These are phyloP conservation scores for Phialophora expanda DNA, from an alignment of 2,329 filamentous ascomycete genomes.

Conservation along the genomic window DNA sequence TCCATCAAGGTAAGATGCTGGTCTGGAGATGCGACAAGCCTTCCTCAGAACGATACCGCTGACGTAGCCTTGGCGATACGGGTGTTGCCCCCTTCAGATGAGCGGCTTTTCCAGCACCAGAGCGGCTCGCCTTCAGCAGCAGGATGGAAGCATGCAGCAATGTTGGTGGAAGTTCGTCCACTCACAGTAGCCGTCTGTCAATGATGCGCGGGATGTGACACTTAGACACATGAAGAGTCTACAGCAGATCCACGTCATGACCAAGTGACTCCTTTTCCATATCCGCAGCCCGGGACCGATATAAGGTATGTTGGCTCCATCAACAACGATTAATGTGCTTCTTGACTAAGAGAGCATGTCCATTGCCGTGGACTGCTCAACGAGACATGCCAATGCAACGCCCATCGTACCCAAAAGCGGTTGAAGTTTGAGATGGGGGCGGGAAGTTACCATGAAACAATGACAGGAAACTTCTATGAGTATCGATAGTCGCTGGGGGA, in stretches of 20 bases:
- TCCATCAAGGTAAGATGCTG: neutral
- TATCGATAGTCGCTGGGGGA: neutral
- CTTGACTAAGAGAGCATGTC: neutral
- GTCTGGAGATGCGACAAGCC: neutral
- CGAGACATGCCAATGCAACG: neutral
- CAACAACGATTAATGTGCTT: neutral
- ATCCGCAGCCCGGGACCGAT: too few species aligned
- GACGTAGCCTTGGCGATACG: neutral
- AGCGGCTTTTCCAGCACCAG: neutral
- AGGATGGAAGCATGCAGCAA: neutral
- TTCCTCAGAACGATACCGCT: neutral
- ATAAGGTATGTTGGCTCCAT: neutral
- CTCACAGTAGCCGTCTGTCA: neutral
- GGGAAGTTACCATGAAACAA: neutral
- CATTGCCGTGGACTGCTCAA: neutral
- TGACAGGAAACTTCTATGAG: neutral
- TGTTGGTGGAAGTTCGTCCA: neutral
- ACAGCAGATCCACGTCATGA: neutral
- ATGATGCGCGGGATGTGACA: neutral
- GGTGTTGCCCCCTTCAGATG: neutral
- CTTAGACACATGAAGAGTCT: neutral
- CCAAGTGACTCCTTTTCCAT: neutral
- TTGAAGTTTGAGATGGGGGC: neutral
- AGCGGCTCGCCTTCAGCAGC: neutral
- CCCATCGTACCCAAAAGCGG: neutral